Conservation (phyloP, 495 filamentous ascomycete species). For the Tuber calosporum region DNA sequence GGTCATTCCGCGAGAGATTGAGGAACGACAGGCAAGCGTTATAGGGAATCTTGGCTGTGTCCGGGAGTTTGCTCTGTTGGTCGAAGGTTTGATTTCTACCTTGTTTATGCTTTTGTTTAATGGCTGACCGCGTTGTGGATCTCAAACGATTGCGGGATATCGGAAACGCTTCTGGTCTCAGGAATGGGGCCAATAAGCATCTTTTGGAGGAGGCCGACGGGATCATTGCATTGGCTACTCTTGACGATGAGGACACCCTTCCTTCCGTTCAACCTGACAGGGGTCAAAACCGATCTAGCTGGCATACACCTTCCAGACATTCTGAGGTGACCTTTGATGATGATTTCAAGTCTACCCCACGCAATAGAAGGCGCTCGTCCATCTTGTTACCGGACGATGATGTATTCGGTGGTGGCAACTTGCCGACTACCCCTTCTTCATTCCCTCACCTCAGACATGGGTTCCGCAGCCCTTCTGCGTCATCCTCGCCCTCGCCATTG, state of each 20-base stretch:
- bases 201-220: constrained; percentile 83
- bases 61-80: constrained; percentile 71
- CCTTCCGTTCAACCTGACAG: constrained; percentile 38
- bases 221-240: constrained; percentile 76
- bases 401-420: constrained; percentile 51
- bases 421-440: constrained; percentile 40
- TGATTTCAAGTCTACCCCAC: constrained; percentile 44
- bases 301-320: constrained; percentile 37
- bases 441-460: constrained; percentile 18
- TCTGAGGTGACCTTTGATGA: constrained; percentile 46
- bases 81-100: constrained; percentile 48
- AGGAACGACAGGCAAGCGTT: constrained; percentile 75
- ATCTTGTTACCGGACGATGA: constrained; percentile 59
- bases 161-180: constrained; percentile 59
- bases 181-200: constrained; percentile 55
- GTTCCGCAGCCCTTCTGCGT: constrained; percentile 27
- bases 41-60: constrained; percentile 82
- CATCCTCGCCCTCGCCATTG: constrained; percentile 36
- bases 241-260: constrained; percentile 63
- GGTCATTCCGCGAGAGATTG: constrained; percentile 71
- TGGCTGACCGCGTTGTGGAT: constrained; percentile 44
- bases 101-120: constrained; percentile 8
- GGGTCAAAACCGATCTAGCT: constrained; percentile 18
- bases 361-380: constrained; percentile 49
- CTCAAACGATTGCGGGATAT: constrained; percentile 61